These are phyloP conservation scores for Endocalyx cinctus DNA, from an alignment of 2,329 filamentous ascomycete species.

Conservation along the genomic window DNA sequence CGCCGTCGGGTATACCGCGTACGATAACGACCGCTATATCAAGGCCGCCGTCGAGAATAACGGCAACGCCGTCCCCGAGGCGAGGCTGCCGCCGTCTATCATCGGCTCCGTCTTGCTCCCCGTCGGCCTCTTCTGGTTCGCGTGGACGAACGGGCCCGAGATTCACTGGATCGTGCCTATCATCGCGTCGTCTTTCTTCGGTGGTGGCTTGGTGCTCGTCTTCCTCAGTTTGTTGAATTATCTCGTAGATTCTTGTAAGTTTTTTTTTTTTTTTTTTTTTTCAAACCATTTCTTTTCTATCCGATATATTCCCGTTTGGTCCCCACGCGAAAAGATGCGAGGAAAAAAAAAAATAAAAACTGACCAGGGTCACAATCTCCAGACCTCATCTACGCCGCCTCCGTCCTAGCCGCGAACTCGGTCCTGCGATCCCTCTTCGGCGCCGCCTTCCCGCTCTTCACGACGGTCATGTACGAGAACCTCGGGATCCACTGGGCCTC, in stretches of 20 bases:
- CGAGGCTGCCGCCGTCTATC: conserved; percentile 57
- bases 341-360: too few relatives aligned
- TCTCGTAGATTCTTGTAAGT: conserved; percentile 47
- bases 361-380: conserved; percentile 5
- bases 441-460: conserved; percentile 59
- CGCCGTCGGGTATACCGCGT: conserved; percentile 51
- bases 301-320: too few relatives aligned
- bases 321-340: too few relatives aligned
- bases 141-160: conserved; percentile 56
- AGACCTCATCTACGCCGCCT: conserved; percentile 68
- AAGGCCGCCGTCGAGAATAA: conserved; percentile 36
- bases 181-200: conserved; percentile 31
- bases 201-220: conserved; percentile 43
- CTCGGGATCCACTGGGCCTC: conserved; percentile 74
- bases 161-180: conserved; percentile 50
- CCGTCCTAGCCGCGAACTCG: conserved; percentile 55
- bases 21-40: conserved; percentile 51
- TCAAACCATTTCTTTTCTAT: too few relatives aligned
- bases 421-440: conserved; percentile 58
- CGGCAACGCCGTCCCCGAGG: conserved; percentile 61
- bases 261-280: not conserved
- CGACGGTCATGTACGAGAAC: conserved; percentile 46
- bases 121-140: conserved; percentile 63
- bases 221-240: conserved; percentile 56
- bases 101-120: conserved; percentile 60